Evolutionary conservation across 495 filamentous ascomycete genomes (phyloP), one percentile per base, ranked within the genome.

Genomic region (Xanthoparmelia taractica): DNA sequence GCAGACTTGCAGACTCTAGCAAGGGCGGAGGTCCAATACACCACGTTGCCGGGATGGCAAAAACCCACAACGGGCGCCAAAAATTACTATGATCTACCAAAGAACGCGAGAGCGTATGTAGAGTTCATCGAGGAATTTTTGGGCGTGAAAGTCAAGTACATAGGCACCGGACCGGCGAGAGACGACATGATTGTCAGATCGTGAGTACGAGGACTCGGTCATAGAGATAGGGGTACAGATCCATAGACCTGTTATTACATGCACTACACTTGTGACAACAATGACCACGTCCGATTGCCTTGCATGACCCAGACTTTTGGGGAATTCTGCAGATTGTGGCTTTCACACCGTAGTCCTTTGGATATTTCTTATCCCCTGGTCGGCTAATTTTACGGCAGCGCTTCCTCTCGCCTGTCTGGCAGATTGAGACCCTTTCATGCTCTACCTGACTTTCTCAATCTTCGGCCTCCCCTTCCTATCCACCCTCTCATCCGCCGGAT

Each of bases 401-500:
- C n/a, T n/a, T n/a, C n/a, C n/a, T n/a, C n/a, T n/a, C n/a, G n/a
- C n/a, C 41, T n/a, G 2, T 25, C 23, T n/a, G 8, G 55, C 33
- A 58, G 23, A 17, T 23, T 1, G 8, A 20, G 5, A 34, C 18
- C 23, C 1, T 60, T 43, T 40, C 41, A 13, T n/a, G 10, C 45
- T 15, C 5, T 27, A 52, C 15, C 48, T 52, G 11, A 52, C 11
- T 31, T 52, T 52, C 48, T 52, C 48, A 29, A 29, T 17, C 20
- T 58, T 56, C 20, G 34, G 68, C 38, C 47, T 87, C 36, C 91
- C 91, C 74, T 94, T 96, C 61, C 84, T 80, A 72, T 88, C 84
- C 37, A 96, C 91, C 65, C 93, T 84, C 75, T 85, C 80, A 76
- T 97, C 93, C 48, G 87, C 80, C 2, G 93, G 93, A 77, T 97